Conservation (phyloP, 768 basidiomycete species). For the Rossbeevera mucosa region DNA sequence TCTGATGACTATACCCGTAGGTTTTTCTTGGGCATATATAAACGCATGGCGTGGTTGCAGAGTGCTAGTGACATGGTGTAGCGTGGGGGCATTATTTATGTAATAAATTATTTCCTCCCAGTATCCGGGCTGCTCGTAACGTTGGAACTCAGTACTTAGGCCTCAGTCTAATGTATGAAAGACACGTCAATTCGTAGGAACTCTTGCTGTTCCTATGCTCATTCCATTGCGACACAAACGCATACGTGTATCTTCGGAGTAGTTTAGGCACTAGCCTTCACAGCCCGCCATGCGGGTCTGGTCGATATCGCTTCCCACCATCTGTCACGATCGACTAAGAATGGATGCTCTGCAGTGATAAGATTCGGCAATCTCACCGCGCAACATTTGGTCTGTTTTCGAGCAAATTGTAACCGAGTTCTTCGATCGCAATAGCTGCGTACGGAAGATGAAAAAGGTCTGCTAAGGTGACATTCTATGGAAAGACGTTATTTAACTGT, state of each 20-base stretch:
- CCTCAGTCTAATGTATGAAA: background rate
- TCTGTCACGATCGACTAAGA: slow-evolving; percentile 21
- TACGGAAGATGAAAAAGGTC: slow-evolving; percentile 45
- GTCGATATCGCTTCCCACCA: slow-evolving; percentile 51
- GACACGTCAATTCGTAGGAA: background rate
- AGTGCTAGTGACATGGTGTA: too few relatives aligned
- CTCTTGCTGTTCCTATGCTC: background rate
- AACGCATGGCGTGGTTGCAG: background rate
- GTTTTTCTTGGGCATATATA: background rate
- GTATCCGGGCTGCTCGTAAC: too few relatives aligned
- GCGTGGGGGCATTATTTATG: too few relatives aligned
- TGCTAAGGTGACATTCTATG: slow-evolving; percentile 40
- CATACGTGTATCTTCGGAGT: background rate
- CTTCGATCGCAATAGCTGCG: slow-evolving; percentile 28
- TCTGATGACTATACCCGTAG: background rate
- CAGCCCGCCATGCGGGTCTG: slow-evolving; percentile 45
- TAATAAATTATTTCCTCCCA: too few relatives aligned
- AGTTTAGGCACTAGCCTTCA: slow-evolving; percentile 34
- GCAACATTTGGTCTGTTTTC: slow-evolving; percentile 23
- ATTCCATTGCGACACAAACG: background rate
- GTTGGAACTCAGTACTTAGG: too few relatives aligned
- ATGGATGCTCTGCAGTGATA: background rate
- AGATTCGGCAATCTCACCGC: slow-evolving; percentile 14
- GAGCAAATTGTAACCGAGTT: slow-evolving; percentile 19
- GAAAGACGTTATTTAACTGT: background rate